Evolutionary conservation across 2,329 filamentous ascomycete genomes (phyloP), one percentile per base, ranked within the genome.

Genomic region (Colletotrichum falcatum): DNA sequence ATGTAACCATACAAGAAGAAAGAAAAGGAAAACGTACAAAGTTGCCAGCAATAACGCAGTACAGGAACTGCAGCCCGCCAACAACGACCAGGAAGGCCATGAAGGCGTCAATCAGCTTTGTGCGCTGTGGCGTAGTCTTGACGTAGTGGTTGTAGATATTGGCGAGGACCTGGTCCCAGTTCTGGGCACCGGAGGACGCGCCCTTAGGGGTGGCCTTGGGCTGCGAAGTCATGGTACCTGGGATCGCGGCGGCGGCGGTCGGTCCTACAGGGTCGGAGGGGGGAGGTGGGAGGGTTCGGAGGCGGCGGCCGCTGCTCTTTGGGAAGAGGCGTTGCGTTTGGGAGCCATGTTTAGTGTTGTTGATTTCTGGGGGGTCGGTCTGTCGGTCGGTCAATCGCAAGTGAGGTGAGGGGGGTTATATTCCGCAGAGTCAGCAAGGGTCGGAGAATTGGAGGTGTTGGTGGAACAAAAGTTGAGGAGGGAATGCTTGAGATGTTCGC

Each of bases 11-110:
- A 20, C 20, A 26, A 39, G n/a, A n/a, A 16, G 33, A 23, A 16
- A 39, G 5, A 18, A 11, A 33, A 39, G 2, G 16, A 5, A 16
- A 23, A 62, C 94, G 73, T 88, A 99, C 96, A 78, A 95, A 99
- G 83, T 98, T 98, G 74, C 96, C 96, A 65, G 90, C 94, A 75
- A 98, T 78, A 66, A 98, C 86, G 80, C 95, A 98, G 83, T 99
- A 99, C 71, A 93, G 80, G 81, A 99, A 98, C 83, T 99, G 96
- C 77, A 98, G 81, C n/a, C 85, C 94, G 61, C 94, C 96, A 5
- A 97, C 93, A 1, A 91, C 86, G 28, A 96, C 90, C 70, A 99
- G 84, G 81, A 98, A 99, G 4, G 83, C 89, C 89, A 99, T 91
- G 81, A 99, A 99, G 44, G 89, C 88, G 81, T 99, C 96, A 73